Evolutionary conservation across 495 filamentous ascomycete species (phyloP).

Genomic region (Bryoglossum gracile): DNA sequence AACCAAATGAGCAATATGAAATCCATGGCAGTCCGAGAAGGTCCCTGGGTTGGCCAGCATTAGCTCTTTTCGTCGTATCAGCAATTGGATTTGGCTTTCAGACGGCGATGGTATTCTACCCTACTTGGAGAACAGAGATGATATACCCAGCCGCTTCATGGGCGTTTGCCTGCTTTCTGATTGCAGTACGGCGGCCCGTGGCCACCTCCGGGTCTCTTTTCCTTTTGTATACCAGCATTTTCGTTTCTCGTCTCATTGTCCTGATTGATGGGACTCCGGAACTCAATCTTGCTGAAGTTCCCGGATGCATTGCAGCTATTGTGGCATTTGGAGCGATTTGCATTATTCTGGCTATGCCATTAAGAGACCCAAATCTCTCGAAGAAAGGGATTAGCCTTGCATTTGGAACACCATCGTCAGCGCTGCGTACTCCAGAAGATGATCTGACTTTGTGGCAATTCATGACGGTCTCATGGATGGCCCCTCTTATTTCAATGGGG

Average conservation of each 20-base stretch:
- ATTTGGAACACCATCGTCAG: conserved; percentile 46
- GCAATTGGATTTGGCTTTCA: conserved; percentile 36
- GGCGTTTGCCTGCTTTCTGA: conserved; percentile 38
- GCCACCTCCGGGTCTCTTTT: conserved; percentile 37
- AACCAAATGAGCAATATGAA: conserved; percentile 31
- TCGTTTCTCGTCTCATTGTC: conserved; percentile 30
- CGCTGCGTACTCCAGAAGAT: conserved; percentile 74
- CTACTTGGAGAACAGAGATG: conserved; percentile 10
- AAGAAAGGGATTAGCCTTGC: conserved; percentile 54
- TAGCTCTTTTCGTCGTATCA: conserved; percentile 35
- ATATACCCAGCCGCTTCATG: conserved; percentile 26
- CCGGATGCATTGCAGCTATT: conserved; percentile 34
- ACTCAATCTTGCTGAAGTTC: conserved; percentile 28
- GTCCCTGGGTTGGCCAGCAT: conserved; percentile 28
- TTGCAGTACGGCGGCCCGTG: conserved; percentile 42
- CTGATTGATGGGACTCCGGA: conserved; percentile 27
- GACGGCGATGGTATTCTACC: conserved; percentile 33
- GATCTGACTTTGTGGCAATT: conserved; percentile 73
- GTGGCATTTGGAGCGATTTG: conserved; percentile 39
- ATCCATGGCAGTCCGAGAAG: conserved; percentile 24
- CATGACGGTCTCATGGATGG: conserved; percentile 78
- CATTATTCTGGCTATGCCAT: conserved; percentile 62
- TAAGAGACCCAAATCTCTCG: conserved; percentile 53
- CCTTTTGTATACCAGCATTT: conserved; percentile 29
- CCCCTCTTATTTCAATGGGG: conserved; percentile 58